Conservation (phyloP, 495 filamentous ascomycete species). For the Penicillium cinerascens region DNA sequence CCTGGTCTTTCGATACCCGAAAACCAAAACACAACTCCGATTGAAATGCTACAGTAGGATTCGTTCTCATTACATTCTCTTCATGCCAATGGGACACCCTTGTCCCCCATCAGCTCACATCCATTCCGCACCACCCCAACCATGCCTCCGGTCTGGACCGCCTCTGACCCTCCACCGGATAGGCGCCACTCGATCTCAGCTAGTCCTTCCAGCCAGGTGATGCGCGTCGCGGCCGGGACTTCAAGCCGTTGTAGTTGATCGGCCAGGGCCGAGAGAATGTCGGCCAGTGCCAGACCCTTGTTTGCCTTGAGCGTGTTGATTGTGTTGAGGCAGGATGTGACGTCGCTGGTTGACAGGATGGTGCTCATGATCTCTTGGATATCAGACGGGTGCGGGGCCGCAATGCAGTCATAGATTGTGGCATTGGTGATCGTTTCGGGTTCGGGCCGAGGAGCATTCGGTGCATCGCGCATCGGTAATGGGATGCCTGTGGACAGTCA, state of each 20-base stretch:
- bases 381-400: slow-evolving; percentile 86
- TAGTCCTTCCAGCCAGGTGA: slow-evolving; percentile 86
- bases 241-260: slow-evolving; percentile 80
- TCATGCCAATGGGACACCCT: slow-evolving; percentile 21
- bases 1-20: neutral
- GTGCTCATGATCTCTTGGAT: slow-evolving; percentile 81
- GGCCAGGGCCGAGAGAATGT: slow-evolving; percentile 80
- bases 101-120: slow-evolving; percentile 64
- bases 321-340: slow-evolving; percentile 80
- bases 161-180: slow-evolving; percentile 84
- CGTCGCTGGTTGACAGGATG: slow-evolving; percentile 75
- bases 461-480: slow-evolving; percentile 59
- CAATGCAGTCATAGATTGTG: slow-evolving; percentile 97
- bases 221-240: slow-evolving; percentile 81
- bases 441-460: slow-evolving; percentile 52
- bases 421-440: slow-evolving; percentile 81
- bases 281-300: slow-evolving; percentile 89
- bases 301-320: slow-evolving; percentile 80
- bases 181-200: slow-evolving; percentile 91
- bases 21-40: neutral
- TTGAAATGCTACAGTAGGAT: slow-evolving; percentile 5
- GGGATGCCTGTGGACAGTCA: slow-evolving; percentile 54
- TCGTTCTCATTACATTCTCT: neutral
- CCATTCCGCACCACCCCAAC: slow-evolving; percentile 87
- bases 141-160: slow-evolving; percentile 85